Percentiles rank a stretch among this genome's conserved stretches.
These are phyloP conservation scores for Smittium mucronatum DNA, from an alignment of 371 early-diverging fungal species.

Conservation along the genomic window DNA sequence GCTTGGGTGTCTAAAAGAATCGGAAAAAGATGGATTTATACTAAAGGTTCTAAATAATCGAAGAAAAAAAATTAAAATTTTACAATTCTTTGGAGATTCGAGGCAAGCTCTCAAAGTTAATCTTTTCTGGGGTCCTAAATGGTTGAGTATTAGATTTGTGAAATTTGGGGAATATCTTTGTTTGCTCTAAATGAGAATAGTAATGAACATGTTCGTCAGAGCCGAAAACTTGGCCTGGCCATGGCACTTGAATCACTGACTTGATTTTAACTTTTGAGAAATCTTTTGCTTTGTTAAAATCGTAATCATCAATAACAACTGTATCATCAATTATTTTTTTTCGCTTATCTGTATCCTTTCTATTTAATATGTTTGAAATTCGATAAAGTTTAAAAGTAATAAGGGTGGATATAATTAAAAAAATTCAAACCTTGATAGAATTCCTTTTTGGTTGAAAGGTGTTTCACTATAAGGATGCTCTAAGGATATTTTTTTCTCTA, in stretches of 20 bases:
- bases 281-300: background rate
- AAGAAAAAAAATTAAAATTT: no score
- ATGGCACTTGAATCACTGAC: slow-evolving; percentile 5
- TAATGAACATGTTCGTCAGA: background rate
- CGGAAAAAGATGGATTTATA: no score
- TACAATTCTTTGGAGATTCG: no score
- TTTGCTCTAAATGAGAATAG: no score
- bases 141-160: no score
- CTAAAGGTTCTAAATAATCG: no score
- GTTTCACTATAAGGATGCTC: background rate
- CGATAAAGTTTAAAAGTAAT: background rate
- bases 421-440: background rate
- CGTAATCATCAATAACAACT: background rate
- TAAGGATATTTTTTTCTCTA: background rate
- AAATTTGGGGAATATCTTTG: no score
- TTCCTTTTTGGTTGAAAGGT: background rate
- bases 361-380: background rate
- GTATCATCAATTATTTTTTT: background rate
- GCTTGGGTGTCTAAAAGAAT: no score
- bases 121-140: no score
- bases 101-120: no score
- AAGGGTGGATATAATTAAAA: background rate
- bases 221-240: slow-evolving; percentile 11
- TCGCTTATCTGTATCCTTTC: background rate
- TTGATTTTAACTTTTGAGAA: background rate